Conservation (phyloP, 2,329 filamentous ascomycete species). For the Hirsutella thompsonii region DNA sequence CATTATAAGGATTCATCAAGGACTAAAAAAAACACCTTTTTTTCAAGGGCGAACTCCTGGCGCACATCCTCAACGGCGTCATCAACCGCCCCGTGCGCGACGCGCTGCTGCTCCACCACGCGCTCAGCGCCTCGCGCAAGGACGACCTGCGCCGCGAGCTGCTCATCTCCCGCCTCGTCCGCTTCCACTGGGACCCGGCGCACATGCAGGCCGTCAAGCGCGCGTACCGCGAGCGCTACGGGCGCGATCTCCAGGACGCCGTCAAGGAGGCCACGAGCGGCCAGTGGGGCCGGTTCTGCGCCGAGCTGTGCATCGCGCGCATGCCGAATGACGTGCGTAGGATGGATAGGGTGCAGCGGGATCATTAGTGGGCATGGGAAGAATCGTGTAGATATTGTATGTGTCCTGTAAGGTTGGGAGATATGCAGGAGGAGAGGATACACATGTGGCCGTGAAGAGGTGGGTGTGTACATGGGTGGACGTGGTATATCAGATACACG, state of each 20-base stretch:
- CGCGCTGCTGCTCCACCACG: slow-evolving; percentile 81
- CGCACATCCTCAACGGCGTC: slow-evolving; percentile 90
- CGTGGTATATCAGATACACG: too few species aligned
- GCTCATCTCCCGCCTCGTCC: slow-evolving; percentile 74
- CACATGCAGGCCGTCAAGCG: slow-evolving; percentile 71
- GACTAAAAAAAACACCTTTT: too few species aligned
- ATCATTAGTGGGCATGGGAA: too few species aligned
- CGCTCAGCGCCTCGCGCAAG: slow-evolving; percentile 59
- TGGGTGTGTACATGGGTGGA: too few species aligned
- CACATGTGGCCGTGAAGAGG: too few species aligned
- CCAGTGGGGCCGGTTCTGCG: slow-evolving; percentile 67
- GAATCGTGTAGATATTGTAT: too few species aligned
- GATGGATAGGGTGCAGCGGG: too few species aligned
- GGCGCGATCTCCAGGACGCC: slow-evolving; percentile 59
- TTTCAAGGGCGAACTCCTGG: slow-evolving; percentile 74
- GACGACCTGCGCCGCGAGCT: slow-evolving; percentile 70
- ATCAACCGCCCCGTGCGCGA: slow-evolving; percentile 94
- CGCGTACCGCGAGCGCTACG: slow-evolving; percentile 70
- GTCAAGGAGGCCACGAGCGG: slow-evolving; percentile 65
- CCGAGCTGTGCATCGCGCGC: slow-evolving; percentile 51
- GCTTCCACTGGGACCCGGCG: slow-evolving; percentile 81
- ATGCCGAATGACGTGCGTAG: slow-evolving; percentile 46
- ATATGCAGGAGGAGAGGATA: too few species aligned
- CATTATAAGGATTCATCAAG: too few species aligned
- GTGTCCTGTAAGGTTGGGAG: too few species aligned